Evolutionary conservation across 192 early-diverging fungal genomes (phyloP).

Genomic region (Umbelopsis sp.): DNA sequence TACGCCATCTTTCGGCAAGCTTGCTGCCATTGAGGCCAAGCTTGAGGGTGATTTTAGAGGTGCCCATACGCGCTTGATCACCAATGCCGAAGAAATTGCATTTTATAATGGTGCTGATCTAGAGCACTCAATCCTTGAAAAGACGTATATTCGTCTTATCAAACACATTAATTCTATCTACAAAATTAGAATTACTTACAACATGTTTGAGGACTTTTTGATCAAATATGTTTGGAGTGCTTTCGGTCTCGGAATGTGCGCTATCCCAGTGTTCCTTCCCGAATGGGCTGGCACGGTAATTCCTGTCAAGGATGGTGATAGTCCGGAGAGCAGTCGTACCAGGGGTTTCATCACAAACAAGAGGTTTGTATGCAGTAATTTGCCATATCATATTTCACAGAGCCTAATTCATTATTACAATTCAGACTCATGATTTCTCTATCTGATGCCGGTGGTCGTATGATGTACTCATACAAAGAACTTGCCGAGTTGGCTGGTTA

Average conservation of each 20-base stretch:
- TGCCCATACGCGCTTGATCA: slow-evolving; percentile 91
- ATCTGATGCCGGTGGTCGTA: slow-evolving; percentile 92
- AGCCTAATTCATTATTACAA: slow-evolving; percentile 36
- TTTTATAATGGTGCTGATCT: slow-evolving; percentile 86
- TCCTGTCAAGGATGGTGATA: slow-evolving; percentile 36
- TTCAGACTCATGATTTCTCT: slow-evolving; percentile 82
- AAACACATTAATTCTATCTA: slow-evolving; percentile 87
- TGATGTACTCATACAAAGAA: slow-evolving; percentile 98
- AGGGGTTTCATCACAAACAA: slow-evolving; percentile 92
- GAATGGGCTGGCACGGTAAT: slow-evolving; percentile 52
- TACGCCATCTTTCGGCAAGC: slow-evolving; percentile 93
- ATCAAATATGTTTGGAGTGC: slow-evolving; percentile 98
- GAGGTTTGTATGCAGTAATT: slow-evolving; percentile 41
- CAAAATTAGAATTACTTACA: slow-evolving; percentile 86
- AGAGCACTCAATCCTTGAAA: slow-evolving; percentile 84
- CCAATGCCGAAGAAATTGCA: slow-evolving; percentile 96
- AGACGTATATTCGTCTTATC: slow-evolving; percentile 74
- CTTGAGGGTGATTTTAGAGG: slow-evolving; percentile 95
- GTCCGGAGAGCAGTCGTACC: slow-evolving; percentile 61
- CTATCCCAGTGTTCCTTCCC: slow-evolving; percentile 87
- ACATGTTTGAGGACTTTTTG: slow-evolving; percentile 94
- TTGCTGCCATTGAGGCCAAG: slow-evolving; percentile 88
- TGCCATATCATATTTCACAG: no score
- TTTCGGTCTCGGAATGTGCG: slow-evolving; percentile 80
- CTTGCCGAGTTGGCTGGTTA: slow-evolving; percentile 89